A percentile compares a stretch with the other conserved stretches of the same genome.
These are phyloP conservation scores for Gilbertella persicaria DNA, from an alignment of 371 early-diverging fungal species.

Conservation along the genomic window DNA sequence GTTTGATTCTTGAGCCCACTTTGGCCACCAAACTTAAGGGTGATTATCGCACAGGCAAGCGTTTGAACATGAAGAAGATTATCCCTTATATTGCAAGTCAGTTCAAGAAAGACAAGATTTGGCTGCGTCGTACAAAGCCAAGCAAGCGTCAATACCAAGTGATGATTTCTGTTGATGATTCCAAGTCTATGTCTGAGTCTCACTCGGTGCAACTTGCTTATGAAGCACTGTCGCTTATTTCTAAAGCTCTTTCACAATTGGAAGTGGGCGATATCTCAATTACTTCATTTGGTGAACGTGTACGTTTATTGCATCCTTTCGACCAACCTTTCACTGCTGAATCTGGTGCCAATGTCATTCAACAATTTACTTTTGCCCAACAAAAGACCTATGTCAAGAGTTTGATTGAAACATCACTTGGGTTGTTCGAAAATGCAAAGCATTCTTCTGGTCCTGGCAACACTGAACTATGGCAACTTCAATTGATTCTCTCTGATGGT, in stretches of 20 bases:
- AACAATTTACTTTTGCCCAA: slow-evolving; percentile 91
- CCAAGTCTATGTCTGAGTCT: slow-evolving; percentile 94
- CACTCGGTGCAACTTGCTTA: slow-evolving; percentile 90
- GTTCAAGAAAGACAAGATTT: slow-evolving; percentile 99
- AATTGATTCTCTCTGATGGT: slow-evolving; percentile 96
- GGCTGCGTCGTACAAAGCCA: slow-evolving; percentile 98
- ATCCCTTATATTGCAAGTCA: slow-evolving; percentile 99
- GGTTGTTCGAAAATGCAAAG: slow-evolving; percentile 74
- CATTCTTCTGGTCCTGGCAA: slow-evolving; percentile 40
- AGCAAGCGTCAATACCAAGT: slow-evolving; percentile 98
- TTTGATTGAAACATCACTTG: slow-evolving; percentile 81
- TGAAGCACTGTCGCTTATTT: slow-evolving; percentile 89
- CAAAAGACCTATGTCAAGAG: slow-evolving; percentile 81
- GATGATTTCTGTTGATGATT: slow-evolving; percentile 98
- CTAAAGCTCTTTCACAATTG: slow-evolving; percentile 89
- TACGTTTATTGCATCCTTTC: slow-evolving; percentile 90
- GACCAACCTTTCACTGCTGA: slow-evolving; percentile 87
- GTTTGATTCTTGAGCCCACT: slow-evolving; percentile 97
- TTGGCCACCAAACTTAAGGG: slow-evolving; percentile 96
- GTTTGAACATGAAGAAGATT: slow-evolving; percentile 99
- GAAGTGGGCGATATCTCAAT: slow-evolving; percentile 94
- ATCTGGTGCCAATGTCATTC: slow-evolving; percentile 86
- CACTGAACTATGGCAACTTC: slow-evolving; percentile 92
- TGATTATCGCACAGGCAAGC: slow-evolving; percentile 99
- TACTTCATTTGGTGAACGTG: slow-evolving; percentile 88